phyloP scores from a whole-genome alignment of 257 asterid genomes.

The Phtheirospermum japonicum region DNA sequence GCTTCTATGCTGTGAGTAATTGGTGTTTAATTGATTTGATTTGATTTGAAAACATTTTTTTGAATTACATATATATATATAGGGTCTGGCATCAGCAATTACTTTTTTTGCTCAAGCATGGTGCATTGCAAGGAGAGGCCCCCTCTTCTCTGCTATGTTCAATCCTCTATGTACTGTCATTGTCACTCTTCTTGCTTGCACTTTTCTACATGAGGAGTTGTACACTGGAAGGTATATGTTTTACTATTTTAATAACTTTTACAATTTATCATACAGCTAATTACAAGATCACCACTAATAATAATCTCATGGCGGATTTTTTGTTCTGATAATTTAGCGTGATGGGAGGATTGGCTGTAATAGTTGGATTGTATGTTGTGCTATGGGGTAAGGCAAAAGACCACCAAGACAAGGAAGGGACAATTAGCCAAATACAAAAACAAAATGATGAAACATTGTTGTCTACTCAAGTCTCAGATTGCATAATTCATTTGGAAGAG shows the following conservation, averaged over 20 bases:
- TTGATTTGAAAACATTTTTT: neutral
- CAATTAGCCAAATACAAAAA: neutral
- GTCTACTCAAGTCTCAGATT: no score
- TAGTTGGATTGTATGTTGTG: neutral
- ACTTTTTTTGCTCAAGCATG: conserved; percentile 60
- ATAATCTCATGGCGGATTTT: neutral
- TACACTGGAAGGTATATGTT: conserved; percentile 50
- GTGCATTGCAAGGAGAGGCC: conserved; percentile 50
- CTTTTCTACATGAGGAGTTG: conserved; percentile 43
- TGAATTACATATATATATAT: neutral
- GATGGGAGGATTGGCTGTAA: neutral
- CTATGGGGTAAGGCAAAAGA: no score
- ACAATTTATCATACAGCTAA: no score
- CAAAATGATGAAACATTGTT: neutral
- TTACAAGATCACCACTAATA: no score
- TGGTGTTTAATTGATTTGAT: no score
- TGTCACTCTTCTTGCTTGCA: conserved; percentile 37
- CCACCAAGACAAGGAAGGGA: neutral
- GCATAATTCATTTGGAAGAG: no score
- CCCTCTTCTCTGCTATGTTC: conserved; percentile 58
- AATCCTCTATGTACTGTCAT: conserved; percentile 42
- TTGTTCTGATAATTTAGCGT: neutral
- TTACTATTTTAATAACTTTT: no score
- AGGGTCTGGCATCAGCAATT: conserved; percentile 31
- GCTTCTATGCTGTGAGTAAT: conserved; percentile 35